A percentile compares a stretch with the other conserved stretches of the same genome.
Evolutionary conservation across 306 rosid species (phyloP).

Genomic region (Quercus alba): DNA sequence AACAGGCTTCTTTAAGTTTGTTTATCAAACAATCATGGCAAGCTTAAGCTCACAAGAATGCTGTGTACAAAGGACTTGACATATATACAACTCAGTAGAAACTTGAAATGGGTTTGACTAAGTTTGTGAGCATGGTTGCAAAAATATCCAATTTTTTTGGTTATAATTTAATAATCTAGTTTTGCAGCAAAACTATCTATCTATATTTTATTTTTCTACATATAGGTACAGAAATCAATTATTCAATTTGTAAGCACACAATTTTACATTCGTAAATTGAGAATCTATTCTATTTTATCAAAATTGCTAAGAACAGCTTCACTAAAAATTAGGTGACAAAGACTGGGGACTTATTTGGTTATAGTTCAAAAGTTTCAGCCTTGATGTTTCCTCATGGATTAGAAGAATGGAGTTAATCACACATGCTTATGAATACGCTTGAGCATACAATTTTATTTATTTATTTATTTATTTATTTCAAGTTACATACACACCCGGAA

Average conservation of each 20-base stretch:
- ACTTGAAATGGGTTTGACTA: not conserved
- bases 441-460: not conserved
- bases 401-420: not conserved
- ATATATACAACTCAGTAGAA: not conserved
- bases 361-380: too few species aligned
- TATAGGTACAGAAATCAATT: too few species aligned
- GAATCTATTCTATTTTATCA: not conserved
- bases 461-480: too few species aligned
- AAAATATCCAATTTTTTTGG: not conserved
- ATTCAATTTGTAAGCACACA: too few species aligned
- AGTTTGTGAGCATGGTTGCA: not conserved
- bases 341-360: too few species aligned
- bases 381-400: too few species aligned
- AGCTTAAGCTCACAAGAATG: not conserved
- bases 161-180: not conserved
- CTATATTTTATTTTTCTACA: too few species aligned
- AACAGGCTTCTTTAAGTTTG: not conserved
- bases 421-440: not conserved
- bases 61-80: not conserved
- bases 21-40: not conserved
- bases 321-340: not conserved
- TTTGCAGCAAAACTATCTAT: too few species aligned
- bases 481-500: too few species aligned
- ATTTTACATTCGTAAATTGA: too few species aligned
- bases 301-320: not conserved